A percentile compares a stretch with the other conserved stretches of the same genome.
Conservation (phyloP, 2,329 filamentous ascomycete species). For the Domatiomyces globalis region DNA sequence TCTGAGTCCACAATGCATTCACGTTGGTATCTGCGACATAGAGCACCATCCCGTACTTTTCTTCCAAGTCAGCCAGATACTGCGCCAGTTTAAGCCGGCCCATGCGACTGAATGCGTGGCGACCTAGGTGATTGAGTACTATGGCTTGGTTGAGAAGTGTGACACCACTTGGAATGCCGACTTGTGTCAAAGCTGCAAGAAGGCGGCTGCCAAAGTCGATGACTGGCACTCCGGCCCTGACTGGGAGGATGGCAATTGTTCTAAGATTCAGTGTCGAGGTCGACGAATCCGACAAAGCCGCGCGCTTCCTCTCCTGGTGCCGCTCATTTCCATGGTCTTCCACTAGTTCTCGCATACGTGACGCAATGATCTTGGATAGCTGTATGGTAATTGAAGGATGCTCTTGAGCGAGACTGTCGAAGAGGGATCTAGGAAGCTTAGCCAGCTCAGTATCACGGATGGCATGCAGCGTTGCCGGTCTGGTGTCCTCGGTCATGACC, state of each 20-base stretch:
- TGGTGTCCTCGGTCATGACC: conserved; percentile 82
- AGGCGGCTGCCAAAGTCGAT: conserved; percentile 86
- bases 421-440: conserved; percentile 87
- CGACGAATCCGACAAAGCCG: conserved; percentile 24
- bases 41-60: conserved; percentile 88
- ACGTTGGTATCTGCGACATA: conserved; percentile 96
- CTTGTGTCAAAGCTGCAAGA: conserved; percentile 74
- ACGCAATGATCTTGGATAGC: conserved; percentile 95
- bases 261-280: conserved; percentile 84
- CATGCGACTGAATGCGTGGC: conserved; percentile 94
- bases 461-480: conserved; percentile 84
- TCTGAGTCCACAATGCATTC: conserved; percentile 96
- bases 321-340: conserved; percentile 62
- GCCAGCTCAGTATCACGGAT: conserved; percentile 94
- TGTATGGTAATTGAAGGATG: conserved; percentile 98
- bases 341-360: conserved; percentile 77
- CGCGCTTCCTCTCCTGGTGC: conserved; percentile 43
- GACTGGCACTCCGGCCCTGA: conserved; percentile 81
- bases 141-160: conserved; percentile 86
- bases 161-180: conserved; percentile 77
- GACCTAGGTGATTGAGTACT: conserved; percentile 85
- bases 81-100: conserved; percentile 91
- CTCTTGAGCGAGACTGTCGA: conserved; percentile 94
- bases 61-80: conserved; percentile 89
- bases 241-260: conserved; percentile 82